phyloP scores from a whole-genome alignment of 2,329 filamentous ascomycete species.

The Colletotrichum echinochloae region DNA sequence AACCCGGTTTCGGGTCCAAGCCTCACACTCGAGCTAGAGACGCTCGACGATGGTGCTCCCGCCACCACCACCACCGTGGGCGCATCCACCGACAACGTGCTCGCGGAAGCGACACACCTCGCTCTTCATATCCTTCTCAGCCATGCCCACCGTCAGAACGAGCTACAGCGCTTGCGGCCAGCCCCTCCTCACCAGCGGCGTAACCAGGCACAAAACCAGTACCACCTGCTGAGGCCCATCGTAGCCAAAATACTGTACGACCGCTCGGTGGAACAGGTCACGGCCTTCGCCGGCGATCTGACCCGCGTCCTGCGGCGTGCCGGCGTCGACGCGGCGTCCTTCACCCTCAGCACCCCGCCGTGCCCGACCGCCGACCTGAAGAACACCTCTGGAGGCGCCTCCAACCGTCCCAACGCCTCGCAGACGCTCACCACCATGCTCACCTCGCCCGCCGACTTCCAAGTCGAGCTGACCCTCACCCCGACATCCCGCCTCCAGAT shows the following conservation, averaged over 20 bases:
- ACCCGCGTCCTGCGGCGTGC: slow-evolving; percentile 58
- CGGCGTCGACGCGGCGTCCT: slow-evolving; percentile 57
- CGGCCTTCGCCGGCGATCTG: slow-evolving; percentile 58
- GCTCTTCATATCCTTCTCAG: slow-evolving; percentile 81
- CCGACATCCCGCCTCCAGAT: slow-evolving; percentile 57
- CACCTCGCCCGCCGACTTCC: slow-evolving; percentile 54
- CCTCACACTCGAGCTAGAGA: slow-evolving; percentile 73
- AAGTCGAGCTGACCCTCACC: slow-evolving; percentile 60
- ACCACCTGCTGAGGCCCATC: slow-evolving; percentile 64
- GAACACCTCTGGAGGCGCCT: slow-evolving; percentile 46
- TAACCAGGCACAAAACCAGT: slow-evolving; percentile 59
- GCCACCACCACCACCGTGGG: no score
- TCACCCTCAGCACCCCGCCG: slow-evolving; percentile 56
- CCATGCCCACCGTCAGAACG: slow-evolving; percentile 82
- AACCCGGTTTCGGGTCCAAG: slow-evolving; percentile 64
- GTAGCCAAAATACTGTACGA: slow-evolving; percentile 62
- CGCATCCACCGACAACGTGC: slow-evolving; percentile 55
- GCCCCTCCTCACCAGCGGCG: slow-evolving; percentile 54
- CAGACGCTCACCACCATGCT: slow-evolving; percentile 60
- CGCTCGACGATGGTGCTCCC: slow-evolving; percentile 46
- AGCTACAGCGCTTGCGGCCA: slow-evolving; percentile 74
- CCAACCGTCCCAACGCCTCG: slow-evolving; percentile 54
- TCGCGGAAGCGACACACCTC: slow-evolving; percentile 75
- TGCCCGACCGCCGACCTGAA: slow-evolving; percentile 45
- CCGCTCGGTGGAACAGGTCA: slow-evolving; percentile 54